phyloP scores from a whole-genome alignment of 2,329 filamentous ascomycete species.

The Aplosporella prunicola region DNA sequence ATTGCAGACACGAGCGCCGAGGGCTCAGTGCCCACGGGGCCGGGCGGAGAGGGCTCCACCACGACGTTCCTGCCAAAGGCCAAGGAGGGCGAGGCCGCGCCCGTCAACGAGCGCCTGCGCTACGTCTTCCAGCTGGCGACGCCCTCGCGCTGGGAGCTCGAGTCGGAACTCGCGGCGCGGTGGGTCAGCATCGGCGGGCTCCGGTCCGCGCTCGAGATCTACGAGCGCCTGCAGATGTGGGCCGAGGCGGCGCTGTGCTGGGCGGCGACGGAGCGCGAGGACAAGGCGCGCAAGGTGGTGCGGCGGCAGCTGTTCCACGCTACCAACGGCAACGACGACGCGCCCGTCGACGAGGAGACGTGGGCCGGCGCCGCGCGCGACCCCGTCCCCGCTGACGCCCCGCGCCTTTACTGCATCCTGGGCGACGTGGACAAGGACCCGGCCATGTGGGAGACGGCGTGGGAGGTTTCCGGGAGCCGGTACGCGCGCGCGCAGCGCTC shows the following conservation, averaged over 20 bases:
- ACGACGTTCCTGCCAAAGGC: constrained; percentile 74
- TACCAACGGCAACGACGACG: constrained; percentile 36
- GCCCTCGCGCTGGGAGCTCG: constrained; percentile 85
- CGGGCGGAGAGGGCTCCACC: constrained; percentile 36
- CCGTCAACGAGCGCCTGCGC: constrained; percentile 62
- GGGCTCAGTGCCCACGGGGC: constrained; percentile 5
- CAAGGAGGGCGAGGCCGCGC: constrained; percentile 67
- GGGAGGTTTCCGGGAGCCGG: constrained; percentile 70
- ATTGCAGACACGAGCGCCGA: constrained; percentile 65
- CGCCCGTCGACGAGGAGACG: constrained; percentile 37
- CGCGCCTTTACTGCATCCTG: constrained; percentile 83
- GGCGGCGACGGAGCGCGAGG: constrained; percentile 68
- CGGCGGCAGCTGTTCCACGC: constrained; percentile 69
- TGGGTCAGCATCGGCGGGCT: constrained; percentile 86
- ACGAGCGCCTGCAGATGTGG: constrained; percentile 87
- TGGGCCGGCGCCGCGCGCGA: constrained; percentile 60
- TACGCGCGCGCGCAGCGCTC: constrained; percentile 84
- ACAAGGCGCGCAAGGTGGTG: constrained; percentile 68
- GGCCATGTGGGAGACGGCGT: constrained; percentile 71
- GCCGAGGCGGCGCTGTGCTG: constrained; percentile 88
- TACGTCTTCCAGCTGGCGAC: constrained; percentile 80
- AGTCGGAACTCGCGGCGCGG: constrained; percentile 84
- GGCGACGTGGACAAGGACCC: constrained; percentile 76
- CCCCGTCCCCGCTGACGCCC: constrained; percentile 70
- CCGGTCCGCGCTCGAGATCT: constrained; percentile 86